phyloP scores from a whole-genome alignment of 2,329 filamentous ascomycete genomes.

The Arthrinium phaeospermum region DNA sequence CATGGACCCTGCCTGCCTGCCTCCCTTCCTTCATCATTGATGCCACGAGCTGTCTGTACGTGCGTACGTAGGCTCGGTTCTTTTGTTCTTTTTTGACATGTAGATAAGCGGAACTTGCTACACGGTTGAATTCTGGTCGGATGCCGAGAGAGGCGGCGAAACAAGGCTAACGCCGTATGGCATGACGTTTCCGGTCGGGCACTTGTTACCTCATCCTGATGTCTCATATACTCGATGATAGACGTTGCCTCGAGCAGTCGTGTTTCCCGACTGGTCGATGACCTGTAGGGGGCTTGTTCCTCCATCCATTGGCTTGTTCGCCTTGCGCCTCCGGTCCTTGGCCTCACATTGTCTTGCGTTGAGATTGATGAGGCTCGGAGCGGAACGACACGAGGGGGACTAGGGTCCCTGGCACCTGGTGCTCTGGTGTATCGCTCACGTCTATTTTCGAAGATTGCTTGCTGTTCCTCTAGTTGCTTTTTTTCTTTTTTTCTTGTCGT shows the following conservation, averaged over 20 bases:
- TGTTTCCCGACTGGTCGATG: background rate
- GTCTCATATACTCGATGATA: slow-evolving; percentile 17
- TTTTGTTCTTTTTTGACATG: background rate
- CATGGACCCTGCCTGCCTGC: background rate
- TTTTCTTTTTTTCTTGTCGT: background rate
- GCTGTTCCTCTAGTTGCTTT: background rate
- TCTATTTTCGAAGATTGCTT: background rate
- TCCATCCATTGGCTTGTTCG: background rate
- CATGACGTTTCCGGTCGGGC: background rate
- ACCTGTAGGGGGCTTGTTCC: background rate
- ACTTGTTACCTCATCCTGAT: background rate
- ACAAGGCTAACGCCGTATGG: slow-evolving; percentile 6
- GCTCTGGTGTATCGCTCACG: background rate
- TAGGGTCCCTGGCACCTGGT: background rate
- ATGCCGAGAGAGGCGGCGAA: slow-evolving; percentile 11
- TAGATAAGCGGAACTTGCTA: slow-evolving; percentile 13
- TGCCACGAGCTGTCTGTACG: background rate
- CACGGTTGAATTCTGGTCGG: background rate
- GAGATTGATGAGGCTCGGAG: slow-evolving; percentile 9
- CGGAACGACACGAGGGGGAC: background rate
- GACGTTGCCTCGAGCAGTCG: background rate
- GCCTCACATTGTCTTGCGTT: background rate
- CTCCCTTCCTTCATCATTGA: background rate
- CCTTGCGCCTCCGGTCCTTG: background rate
- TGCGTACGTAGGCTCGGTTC: background rate